Conservation (phyloP, 2,329 filamentous ascomycete genomes). For the Arthrobotrys megalospora region DNA sequence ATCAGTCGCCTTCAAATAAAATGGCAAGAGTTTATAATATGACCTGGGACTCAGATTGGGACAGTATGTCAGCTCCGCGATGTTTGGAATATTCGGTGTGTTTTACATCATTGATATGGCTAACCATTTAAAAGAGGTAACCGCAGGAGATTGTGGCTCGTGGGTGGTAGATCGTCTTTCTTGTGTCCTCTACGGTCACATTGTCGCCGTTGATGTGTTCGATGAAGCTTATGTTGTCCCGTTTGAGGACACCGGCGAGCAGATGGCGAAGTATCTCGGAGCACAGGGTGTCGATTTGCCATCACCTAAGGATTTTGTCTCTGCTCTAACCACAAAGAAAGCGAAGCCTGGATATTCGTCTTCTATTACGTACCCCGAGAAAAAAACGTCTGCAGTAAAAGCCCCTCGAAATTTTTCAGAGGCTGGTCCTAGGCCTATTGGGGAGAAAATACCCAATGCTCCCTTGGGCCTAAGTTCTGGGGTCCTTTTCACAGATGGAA, state of each 20-base stretch:
- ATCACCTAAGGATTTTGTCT: neutral
- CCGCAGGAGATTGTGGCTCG: constrained; percentile 43
- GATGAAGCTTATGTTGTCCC: constrained; percentile 45
- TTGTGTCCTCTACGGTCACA: constrained; percentile 34
- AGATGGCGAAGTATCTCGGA: constrained; percentile 14
- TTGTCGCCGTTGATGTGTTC: constrained; percentile 39
- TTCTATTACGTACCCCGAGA: too few relatives aligned
- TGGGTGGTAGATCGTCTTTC: constrained; percentile 43
- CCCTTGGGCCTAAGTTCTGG: too few relatives aligned
- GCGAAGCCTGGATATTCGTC: neutral
- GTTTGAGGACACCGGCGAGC: constrained; percentile 34
- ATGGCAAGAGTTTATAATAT: constrained; percentile 42
- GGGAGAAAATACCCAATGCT: too few relatives aligned
- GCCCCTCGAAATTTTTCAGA: too few relatives aligned
- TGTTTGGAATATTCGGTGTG: neutral
- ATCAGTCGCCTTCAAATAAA: constrained; percentile 24
- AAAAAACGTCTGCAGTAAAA: too few relatives aligned
- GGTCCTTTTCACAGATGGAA: too few relatives aligned
- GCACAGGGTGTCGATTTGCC: constrained; percentile 29
- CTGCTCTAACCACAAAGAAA: neutral
- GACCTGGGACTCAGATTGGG: constrained; percentile 39
- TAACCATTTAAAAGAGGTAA: constrained; percentile 26
- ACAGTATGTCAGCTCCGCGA: constrained; percentile 21
- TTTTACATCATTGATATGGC: neutral
- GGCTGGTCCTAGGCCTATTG: too few relatives aligned